A percentile compares a stretch with the other conserved stretches of the same genome.
Conservation (phyloP, 345 rosid species). For the Citropsis articulata region DNA sequence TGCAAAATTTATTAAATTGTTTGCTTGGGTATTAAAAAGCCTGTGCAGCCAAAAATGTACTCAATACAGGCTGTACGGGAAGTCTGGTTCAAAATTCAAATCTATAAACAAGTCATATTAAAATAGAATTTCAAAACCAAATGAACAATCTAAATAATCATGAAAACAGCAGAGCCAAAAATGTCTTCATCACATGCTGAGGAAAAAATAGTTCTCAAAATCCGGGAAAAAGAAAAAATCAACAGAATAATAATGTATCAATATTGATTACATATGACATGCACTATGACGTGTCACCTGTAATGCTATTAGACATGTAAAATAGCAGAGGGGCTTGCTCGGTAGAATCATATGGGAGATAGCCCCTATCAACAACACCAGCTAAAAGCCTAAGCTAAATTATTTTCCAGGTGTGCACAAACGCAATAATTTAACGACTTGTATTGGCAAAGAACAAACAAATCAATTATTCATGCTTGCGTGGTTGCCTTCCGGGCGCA, state of each 20-base stretch:
- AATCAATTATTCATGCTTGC: neutral
- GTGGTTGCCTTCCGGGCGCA: too few relatives aligned
- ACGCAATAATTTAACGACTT: neutral
- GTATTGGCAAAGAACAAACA: neutral
- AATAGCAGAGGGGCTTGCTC: neutral
- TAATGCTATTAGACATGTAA: neutral
- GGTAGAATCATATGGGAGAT: neutral
- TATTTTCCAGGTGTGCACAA: neutral
- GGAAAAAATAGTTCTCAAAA: neutral
- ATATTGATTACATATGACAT: neutral
- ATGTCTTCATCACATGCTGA: neutral
- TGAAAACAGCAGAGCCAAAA: neutral
- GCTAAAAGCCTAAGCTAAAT: neutral
- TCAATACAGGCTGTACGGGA: neutral
- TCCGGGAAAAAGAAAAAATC: neutral
- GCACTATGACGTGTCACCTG: neutral
- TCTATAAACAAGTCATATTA: neutral
- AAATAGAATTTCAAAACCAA: neutral
- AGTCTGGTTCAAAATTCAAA: neutral
- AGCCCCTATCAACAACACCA: neutral
- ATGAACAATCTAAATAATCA: neutral
- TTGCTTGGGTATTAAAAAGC: slow-evolving; percentile 10
- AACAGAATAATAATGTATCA: neutral
- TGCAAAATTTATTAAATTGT: slow-evolving; percentile 18
- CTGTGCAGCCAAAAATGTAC: slow-evolving; percentile 11